Conservation (phyloP, 148 eudicot genomes). For the Vaccinium corymbosum region DNA sequence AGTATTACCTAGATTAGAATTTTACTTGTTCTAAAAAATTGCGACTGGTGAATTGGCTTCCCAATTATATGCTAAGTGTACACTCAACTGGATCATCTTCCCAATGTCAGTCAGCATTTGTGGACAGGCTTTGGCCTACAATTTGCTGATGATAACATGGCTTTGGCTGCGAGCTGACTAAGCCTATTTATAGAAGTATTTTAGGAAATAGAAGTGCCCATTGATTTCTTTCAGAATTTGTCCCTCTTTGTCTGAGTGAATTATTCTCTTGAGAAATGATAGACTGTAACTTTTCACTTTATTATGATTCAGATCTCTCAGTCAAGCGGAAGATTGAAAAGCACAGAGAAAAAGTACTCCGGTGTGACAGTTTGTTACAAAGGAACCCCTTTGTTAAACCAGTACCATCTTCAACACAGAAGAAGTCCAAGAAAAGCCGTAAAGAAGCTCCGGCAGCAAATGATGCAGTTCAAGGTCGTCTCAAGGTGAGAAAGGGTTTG, state of each 20-base stretch:
- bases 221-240: background rate
- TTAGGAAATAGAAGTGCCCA: background rate
- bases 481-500: slow-evolving; percentile 30
- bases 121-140: background rate
- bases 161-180: background rate
- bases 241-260: background rate
- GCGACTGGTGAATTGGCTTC: background rate
- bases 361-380: slow-evolving; percentile 62
- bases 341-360: slow-evolving; percentile 68
- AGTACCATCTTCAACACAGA: slow-evolving; percentile 54
- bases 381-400: slow-evolving; percentile 71
- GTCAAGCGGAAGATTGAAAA: slow-evolving; percentile 89
- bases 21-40: no score
- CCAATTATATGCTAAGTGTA: background rate
- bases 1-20: no score
- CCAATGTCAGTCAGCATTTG: background rate
- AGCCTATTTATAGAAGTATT: background rate
- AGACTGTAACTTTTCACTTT: background rate
- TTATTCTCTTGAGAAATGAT: background rate
- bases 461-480: slow-evolving; percentile 25
- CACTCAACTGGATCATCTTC: background rate
- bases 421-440: slow-evolving; percentile 44
- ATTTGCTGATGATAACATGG: background rate
- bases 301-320: slow-evolving; percentile 50
- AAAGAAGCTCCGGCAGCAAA: slow-evolving; percentile 25